These are phyloP conservation scores for Acacia melanoxylon DNA, from an alignment of 306 rosid genomes.

Conservation along the genomic window DNA sequence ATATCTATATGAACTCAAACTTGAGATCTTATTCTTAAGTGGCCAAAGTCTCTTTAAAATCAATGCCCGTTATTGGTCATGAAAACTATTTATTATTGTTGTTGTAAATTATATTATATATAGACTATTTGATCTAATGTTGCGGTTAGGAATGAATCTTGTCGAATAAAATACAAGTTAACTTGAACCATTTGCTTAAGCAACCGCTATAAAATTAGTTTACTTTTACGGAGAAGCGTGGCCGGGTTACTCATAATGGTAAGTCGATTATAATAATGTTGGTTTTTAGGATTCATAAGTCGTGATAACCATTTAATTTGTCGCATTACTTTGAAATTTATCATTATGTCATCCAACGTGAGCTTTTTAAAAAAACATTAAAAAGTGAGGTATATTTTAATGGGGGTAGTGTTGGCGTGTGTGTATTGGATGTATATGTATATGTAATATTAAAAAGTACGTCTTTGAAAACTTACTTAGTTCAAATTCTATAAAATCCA, in stretches of 20 bases:
- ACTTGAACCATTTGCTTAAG: constrained; percentile 26
- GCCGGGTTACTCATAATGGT: background rate
- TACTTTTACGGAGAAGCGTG: background rate
- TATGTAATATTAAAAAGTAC: background rate
- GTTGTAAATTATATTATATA: too few relatives aligned
- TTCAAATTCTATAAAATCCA: constrained; percentile 10
- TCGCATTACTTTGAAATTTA: background rate
- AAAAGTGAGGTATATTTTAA: background rate
- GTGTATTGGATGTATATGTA: too few relatives aligned
- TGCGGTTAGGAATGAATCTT: background rate
- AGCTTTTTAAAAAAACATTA: background rate
- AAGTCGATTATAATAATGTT: background rate
- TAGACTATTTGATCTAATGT: background rate
- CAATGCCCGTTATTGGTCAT: background rate
- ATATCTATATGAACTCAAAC: too few relatives aligned
- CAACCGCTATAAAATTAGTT: constrained; percentile 21
- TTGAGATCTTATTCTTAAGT: too few relatives aligned
- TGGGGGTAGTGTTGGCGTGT: too few relatives aligned
- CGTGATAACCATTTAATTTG: constrained; percentile 11
- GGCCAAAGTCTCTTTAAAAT: too few relatives aligned
- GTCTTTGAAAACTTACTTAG: background rate
- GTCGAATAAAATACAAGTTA: background rate
- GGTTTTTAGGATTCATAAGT: constrained; percentile 14
- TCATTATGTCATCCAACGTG: background rate
- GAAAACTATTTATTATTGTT: background rate